Evolutionary conservation across 2,329 filamentous ascomycete species (phyloP), one percentile per base, ranked within the genome.

Genomic region (Penicillium glabrum): DNA sequence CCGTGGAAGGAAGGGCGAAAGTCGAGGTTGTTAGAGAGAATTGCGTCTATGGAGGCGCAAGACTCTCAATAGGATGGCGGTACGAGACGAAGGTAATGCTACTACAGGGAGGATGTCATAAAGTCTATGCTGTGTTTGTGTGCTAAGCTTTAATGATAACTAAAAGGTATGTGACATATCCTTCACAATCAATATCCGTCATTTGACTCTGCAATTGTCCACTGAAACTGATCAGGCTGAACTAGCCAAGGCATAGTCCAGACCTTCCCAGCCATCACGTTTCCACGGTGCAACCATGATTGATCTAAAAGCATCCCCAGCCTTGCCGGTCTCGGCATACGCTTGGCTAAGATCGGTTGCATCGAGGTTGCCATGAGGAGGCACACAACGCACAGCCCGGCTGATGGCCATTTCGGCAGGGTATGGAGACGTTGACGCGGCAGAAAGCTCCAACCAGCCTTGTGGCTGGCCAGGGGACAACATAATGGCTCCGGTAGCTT

Each of bases 211-310:
- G 5, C 1, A n/a, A 11, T 41, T 26, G 37, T 16, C 6, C 6
- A 26, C 9, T 3, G 23, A 23, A 24, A 24, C 35, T 43, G 26
- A 51, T 51, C 35, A 43, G 16, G 31, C 26, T 21, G 16, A n/a
- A 49, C 60, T 48, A 29, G 66, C 68, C 27, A 75, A 53, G 49
- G 65, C 65, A 56, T 72, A 63, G 21, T 59, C 62, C 48, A 77
- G 56, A 50, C 70, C 82, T 55, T 79, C 77, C 91, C 91, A 95
- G 0, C 87, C 87, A 23, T 77, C 77, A 44, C 63, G 72, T 56
- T 77, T 80, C 93, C 93, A 98, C 6, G 95, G 95, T 37, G 93
- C 90, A 64, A 96, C 74, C 73, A 95, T 83, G 46, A 92, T 83
- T 7, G 89, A 88, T 61, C 83, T 84, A 74, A 96, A 89, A 23